Evolutionary conservation across 2,329 filamentous ascomycete species (phyloP), one percentile per base, ranked within the genome.

Genomic region (Xylogone sp.): DNA sequence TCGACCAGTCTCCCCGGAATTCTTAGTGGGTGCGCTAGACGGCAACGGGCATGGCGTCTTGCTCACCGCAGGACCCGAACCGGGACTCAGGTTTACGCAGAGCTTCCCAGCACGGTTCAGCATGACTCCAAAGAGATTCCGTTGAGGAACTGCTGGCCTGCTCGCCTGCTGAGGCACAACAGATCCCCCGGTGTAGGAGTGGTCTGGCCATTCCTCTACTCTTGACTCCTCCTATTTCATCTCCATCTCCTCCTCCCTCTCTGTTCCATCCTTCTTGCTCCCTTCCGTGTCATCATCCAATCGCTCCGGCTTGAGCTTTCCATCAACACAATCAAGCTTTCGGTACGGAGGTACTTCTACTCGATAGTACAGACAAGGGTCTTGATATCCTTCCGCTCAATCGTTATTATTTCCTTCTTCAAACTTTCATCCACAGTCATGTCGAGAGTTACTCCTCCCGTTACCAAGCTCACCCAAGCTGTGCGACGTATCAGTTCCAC

Each of bases 381-480:
- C 42, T 42, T 21, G 46, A 43, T 13, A 31, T 39, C n/a, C 34
- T 31, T 10, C 19, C 21, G 4, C 7, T 18, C 45, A 46, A 43
- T 43, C 24, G 10, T 27, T 27, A 6, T 27, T 27, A 27, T 27
- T 45, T 24, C 48, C 47, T 48, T 44, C 49, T 42, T 27, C 34
- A 48, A 49, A 39, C 50, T 53, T 47, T 21, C 46, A 55, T 45
- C 43, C 42, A 53, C 49, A 50, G 57, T 21, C 12, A 67, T 67
- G 65, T 64, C 62, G 10, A 55, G 65, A 61, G 54, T 65, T 24
- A 65, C 64, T 44, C 61, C 62, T 39, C 62, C 62, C 20, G 60
- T 64, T 3, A 61, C 50, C 45, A 65, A 59, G 46, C 51, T 65
- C 43, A 56, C 55, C 31, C 58, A 60, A 48, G 49, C 53, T 8